Evolutionary conservation across 2,329 filamentous ascomycete genomes (phyloP), one percentile per base, ranked within the genome.

Genomic region (Raffaelea arxii): DNA sequence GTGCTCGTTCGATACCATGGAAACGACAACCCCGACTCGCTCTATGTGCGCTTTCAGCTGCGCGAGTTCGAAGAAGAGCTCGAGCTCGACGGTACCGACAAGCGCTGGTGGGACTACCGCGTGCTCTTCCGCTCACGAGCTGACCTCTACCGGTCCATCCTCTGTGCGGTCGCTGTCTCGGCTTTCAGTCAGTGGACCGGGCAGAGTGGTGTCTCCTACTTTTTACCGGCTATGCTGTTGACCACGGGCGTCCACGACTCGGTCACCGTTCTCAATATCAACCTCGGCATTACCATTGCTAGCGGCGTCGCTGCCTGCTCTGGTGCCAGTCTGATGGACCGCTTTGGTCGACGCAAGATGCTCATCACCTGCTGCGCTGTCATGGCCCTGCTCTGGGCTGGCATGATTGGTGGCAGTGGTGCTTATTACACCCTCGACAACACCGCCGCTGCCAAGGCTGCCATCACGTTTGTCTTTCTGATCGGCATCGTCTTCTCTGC

Each of bases 291-390:
- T 56, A 72, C 75, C 21, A 69, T 77, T 25, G 61, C 75, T 36
- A 74, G 70, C 56, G 66, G 72, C 48, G 53, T 70, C 2, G 70
- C 65, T 1, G 72, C 75, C 16, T 63, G 77, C 22, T 53, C 72
- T 1, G 78, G 78, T 39, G 75, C 77, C 6, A 63, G 68, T 14
- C 63, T 80, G 43, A 74, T 76, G 2, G 77, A 80, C 39, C 66
- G 68, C 2, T 49, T 80, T 4, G 75, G 77, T 16, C 74, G 78
- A 37, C 72, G 78, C 6, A 72, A 72, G 0, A 61, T 77, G 10
- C 59, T 77, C 12, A 48, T 48, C 24, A 35, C 43, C 32, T 45
- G 47, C 43, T 46, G 47, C 19, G 11, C 43, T 32, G 19, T 25
- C 32, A 22, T 48, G 37, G 43, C 46, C 37, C 38, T 49, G 30